Conservation (phyloP, 768 basidiomycete genomes). For the Strobilomyces confusus region DNA sequence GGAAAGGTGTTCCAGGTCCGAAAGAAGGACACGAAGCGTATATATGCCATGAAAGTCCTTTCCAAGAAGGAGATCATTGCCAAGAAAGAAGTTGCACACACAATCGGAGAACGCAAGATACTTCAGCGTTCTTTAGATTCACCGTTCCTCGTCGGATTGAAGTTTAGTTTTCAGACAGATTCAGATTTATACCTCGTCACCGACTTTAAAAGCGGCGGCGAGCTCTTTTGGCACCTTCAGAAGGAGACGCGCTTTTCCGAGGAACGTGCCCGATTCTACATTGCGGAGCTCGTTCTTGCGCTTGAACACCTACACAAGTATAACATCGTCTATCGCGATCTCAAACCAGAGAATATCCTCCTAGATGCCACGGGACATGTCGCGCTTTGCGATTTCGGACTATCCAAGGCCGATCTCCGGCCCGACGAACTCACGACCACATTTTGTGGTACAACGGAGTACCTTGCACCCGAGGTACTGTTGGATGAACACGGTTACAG, state of each 20-base stretch:
- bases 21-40: conserved; percentile 95
- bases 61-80: conserved; percentile 99
- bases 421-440: conserved; percentile 97
- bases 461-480: conserved; percentile 97
- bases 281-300: conserved; percentile 92
- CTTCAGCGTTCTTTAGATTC: conserved; percentile 89
- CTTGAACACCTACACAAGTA: conserved; percentile 97
- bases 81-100: conserved; percentile 99
- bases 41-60: conserved; percentile 99
- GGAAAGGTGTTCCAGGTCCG: conserved; percentile 99
- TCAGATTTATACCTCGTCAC: conserved; percentile 94
- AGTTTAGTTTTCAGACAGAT: conserved; percentile 98
- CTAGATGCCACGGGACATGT: conserved; percentile 98
- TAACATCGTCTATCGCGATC: conserved; percentile 91
- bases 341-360: conserved; percentile 98
- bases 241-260: conserved; percentile 92
- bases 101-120: conserved; percentile 99
- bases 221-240: conserved; percentile 98
- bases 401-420: conserved; percentile 93
- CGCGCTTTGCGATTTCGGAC: conserved; percentile 96
- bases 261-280: conserved; percentile 92
- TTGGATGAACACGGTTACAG: conserved; percentile 98
- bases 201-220: conserved; percentile 98
- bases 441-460: conserved; percentile 98
- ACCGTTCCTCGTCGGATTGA: conserved; percentile 96